Base-by-base conservation (phyloP, 306 rosid genomes). In the Rosa lucieae region DNA sequence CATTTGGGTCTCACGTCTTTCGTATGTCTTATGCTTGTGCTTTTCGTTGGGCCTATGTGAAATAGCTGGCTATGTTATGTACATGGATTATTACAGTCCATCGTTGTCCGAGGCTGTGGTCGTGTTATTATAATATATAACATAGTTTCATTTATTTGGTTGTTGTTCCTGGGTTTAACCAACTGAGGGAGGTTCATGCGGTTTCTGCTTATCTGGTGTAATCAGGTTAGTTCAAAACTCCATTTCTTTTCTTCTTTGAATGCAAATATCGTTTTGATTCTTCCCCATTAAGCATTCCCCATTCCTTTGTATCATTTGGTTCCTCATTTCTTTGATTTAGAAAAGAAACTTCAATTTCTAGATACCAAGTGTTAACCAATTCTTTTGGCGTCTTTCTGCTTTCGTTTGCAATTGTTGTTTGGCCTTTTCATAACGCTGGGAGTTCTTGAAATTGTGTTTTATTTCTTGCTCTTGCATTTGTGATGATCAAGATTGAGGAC, bases 161-260 rank as follows among this genome's bases (percentile, higher is more conserved):
- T 47, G 44, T 42, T 2, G 46, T 32, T 21, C 7, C 56, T 53
- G 75, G 61, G 70, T 73, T 67, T 73, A 21, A 65, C 2, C n/a
- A 56, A 66, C 85, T 21, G 72, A 39, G 85, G 85, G 20, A 77
- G 85, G 82, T 59, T 56, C 49, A 78, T 46, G 39, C 75, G 21
- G 85, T 52, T 6, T 39, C 29, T 46, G 37, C 55, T n/a, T 66
- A 73, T 44, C 68, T 82, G 75, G 58, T 73, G 85, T 14, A 5
- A 18, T 11, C 21, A 42, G 32, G 75, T 43, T 42, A 11, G 42
- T 56, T 69, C 44, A 26, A 10, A 42, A 68, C 67, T 70, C 70
- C 63, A 59, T 46, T 55, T 46, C 59, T 20, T 32, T 23, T 74
- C 44, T 49, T 73, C 53, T 37, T 21, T 46, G 21, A 9, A 17